A percentile compares a stretch with the other conserved stretches of the same genome.
Evolutionary conservation across 1,284 basidiomycete species (phyloP).

Genomic region (Ganoderma lucidum): DNA sequence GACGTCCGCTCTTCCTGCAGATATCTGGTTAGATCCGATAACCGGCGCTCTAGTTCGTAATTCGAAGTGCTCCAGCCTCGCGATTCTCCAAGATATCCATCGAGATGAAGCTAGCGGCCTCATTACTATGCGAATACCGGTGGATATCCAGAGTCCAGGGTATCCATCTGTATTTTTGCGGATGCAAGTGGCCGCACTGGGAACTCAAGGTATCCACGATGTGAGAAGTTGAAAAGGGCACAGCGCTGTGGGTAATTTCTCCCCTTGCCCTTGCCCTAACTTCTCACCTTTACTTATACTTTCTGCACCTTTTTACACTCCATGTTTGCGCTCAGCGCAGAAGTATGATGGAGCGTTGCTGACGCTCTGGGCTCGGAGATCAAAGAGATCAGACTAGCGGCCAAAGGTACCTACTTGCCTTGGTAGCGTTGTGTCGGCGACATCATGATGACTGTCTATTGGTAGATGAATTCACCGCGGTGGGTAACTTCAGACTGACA

Average conservation of each 20-base stretch:
- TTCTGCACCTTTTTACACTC: neutral
- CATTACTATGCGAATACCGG: neutral
- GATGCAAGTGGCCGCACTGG: slow-evolving; percentile 4
- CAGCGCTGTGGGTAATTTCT: slow-evolving; percentile 1
- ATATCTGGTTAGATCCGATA: neutral
- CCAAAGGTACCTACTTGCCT: slow-evolving; percentile 16
- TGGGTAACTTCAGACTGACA: slow-evolving; percentile 22
- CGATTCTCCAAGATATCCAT: neutral
- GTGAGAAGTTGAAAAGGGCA: neutral
- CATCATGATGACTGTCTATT: neutral
- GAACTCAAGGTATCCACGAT: slow-evolving; percentile 7
- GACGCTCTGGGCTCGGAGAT: slow-evolving; percentile 16
- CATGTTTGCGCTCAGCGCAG: neutral
- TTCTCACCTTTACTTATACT: slow-evolving; percentile 2
- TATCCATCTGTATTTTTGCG: too few species aligned
- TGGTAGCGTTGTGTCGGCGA: neutral
- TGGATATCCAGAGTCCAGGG: neutral
- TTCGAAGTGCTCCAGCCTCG: neutral
- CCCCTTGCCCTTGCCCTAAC: neutral
- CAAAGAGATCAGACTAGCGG: slow-evolving; percentile 6
- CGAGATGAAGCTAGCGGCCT: neutral
- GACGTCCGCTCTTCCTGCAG: neutral
- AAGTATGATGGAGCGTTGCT: neutral
- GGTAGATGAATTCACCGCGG: slow-evolving; percentile 28
- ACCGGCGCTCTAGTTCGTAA: neutral